Evolutionary conservation across 1,284 basidiomycete genomes (phyloP), one percentile per base, ranked within the genome.

Genomic region (Pseudozyma flocculosa): DNA sequence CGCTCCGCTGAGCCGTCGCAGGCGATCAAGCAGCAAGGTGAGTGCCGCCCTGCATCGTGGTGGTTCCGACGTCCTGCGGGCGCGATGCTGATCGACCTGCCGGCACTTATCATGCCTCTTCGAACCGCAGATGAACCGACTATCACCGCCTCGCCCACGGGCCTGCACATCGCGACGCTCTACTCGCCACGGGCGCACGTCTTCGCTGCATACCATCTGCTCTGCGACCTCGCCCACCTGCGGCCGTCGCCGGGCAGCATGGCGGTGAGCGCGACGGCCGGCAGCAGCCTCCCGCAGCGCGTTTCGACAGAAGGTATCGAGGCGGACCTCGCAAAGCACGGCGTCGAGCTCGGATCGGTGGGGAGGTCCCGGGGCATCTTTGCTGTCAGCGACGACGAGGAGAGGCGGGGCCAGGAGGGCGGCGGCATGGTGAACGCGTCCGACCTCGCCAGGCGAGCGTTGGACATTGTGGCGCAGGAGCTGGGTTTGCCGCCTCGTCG

Each of bases 141-240:
- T 14, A 23, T 24, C 5, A 5, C 40, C 5, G 22, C 19, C 21
- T 42, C 17, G 17, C 17, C 17, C 9, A 18, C 40, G 15, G 17
- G 14, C 14, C 22, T 26, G 11, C 23, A 13, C 7, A 29, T 7
- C 17, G 40, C 41, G 7, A 57, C 50, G 60, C 53, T 55, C 29
- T 18, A 9, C 1, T 57, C 60, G 18, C 40, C 50, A 10, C 50
- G 54, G 2, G 54, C 58, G 4, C 58, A 65, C 26, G 45, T 65
- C 8, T 38, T 38, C 17, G 17, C 37, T 15, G 5, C 7, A 5
- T 38, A 38, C 37, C 17, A 38, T 8, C 17, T n/a, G 17, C 17
- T 38, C 8, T 38, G 37, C 37, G 37, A 38, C 17, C 37, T 38
- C 7, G 29, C 29, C 29, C 5, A 13, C 29, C 29, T 29, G 29